phyloP scores from a whole-genome alignment of 352 stramenopile species.

The Globisporangium polare region DNA sequence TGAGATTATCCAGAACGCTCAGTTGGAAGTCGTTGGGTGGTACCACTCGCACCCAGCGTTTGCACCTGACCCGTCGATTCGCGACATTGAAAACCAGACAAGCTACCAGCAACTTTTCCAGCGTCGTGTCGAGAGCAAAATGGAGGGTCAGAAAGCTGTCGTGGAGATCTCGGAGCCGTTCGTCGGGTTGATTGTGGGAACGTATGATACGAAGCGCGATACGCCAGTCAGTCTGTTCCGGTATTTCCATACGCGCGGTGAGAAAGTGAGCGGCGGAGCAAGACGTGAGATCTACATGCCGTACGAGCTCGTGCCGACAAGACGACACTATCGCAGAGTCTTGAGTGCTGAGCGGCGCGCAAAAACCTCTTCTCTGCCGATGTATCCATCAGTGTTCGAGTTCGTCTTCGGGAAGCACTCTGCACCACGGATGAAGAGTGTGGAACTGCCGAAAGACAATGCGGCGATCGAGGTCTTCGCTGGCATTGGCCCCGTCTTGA shows the following conservation, averaged over 20 bases:
- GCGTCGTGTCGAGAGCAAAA: constrained; percentile 25
- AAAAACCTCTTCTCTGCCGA: constrained; percentile 21
- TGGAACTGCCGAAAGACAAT: neutral
- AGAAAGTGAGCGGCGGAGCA: constrained; percentile 59
- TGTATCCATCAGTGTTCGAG: constrained; percentile 43
- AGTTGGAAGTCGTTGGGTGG: constrained; percentile 92
- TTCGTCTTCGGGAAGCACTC: constrained; percentile 5
- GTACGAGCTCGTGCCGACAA: constrained; percentile 58
- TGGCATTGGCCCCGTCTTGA: neutral
- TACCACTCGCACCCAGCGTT: constrained; percentile 95
- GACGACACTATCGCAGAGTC: constrained; percentile 46
- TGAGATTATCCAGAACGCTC: constrained; percentile 86
- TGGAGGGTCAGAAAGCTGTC: constrained; percentile 12
- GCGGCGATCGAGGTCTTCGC: neutral
- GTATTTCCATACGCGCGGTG: constrained; percentile 74
- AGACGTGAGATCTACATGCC: constrained; percentile 57
- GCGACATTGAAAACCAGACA: constrained; percentile 93
- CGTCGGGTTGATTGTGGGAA: constrained; percentile 92
- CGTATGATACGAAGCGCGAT: constrained; percentile 85
- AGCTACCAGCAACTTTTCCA: constrained; percentile 92
- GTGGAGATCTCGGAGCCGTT: constrained; percentile 76
- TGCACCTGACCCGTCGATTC: constrained; percentile 89
- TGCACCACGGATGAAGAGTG: neutral
- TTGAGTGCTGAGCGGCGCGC: constrained; percentile 39
- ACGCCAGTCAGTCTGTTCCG: constrained; percentile 76